Evolutionary conservation across 2,329 filamentous ascomycete genomes (phyloP).

Genomic region (Elsinoe australis): DNA sequence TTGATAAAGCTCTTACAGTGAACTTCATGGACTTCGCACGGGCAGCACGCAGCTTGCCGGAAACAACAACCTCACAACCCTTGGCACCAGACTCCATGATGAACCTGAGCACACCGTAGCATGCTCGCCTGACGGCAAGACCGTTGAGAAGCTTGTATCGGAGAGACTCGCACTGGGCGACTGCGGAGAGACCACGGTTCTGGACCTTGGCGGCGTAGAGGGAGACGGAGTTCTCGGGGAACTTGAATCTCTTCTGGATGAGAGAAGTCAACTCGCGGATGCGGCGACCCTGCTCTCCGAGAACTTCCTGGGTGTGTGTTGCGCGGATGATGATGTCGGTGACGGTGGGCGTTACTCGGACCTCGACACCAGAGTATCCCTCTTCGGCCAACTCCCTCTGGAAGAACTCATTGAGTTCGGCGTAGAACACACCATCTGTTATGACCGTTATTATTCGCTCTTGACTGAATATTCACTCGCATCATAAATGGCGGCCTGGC

Average conservation of each 20-base stretch:
- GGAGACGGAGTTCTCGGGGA: slow-evolving; percentile 99
- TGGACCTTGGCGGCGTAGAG: slow-evolving; percentile 99
- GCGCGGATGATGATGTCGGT: slow-evolving; percentile 99
- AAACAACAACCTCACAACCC: slow-evolving; percentile 99
- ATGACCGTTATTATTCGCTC: slow-evolving; percentile 19
- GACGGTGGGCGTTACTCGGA: slow-evolving; percentile 98
- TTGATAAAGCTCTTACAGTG: slow-evolving; percentile 57
- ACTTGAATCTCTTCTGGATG: slow-evolving; percentile 99
- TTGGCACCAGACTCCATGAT: slow-evolving; percentile 99
- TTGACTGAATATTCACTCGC: too few species aligned
- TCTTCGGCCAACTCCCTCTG: slow-evolving; percentile 99
- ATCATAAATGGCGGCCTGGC: slow-evolving; percentile 1
- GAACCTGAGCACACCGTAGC: slow-evolving; percentile 99
- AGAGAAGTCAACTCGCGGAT: slow-evolving; percentile 99
- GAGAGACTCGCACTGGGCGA: slow-evolving; percentile 99
- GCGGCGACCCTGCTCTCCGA: slow-evolving; percentile 98
- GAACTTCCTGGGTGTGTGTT: slow-evolving; percentile 99
- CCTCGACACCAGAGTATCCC: slow-evolving; percentile 99
- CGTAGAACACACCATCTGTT: slow-evolving; percentile 97
- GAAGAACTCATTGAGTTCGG: slow-evolving; percentile 99
- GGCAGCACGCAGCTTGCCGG: slow-evolving; percentile 96
- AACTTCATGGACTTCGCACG: slow-evolving; percentile 99
- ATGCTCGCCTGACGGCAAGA: slow-evolving; percentile 94
- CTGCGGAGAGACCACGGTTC: slow-evolving; percentile 98
- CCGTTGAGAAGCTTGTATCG: slow-evolving; percentile 99